Percentiles rank a stretch among this genome's conserved stretches.
Conservation (phyloP, 2,329 filamentous ascomycete species). For the Monilinia aucupariae region DNA sequence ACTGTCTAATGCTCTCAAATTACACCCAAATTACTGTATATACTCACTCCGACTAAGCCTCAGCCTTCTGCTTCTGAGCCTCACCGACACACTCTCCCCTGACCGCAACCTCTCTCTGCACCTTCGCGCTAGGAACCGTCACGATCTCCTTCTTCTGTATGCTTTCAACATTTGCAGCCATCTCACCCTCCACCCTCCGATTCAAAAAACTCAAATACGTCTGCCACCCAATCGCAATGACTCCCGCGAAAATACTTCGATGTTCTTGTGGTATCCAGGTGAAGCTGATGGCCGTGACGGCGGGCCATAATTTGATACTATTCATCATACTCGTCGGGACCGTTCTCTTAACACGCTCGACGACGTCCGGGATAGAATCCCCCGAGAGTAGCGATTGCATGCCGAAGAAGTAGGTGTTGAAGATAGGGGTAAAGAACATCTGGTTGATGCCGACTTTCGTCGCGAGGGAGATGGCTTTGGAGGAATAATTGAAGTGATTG, state of each 20-base stretch:
- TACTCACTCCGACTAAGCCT: neutral
- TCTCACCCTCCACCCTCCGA: conserved; percentile 58
- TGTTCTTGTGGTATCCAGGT: conserved; percentile 76
- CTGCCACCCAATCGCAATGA: conserved; percentile 85
- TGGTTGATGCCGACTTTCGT: conserved; percentile 81
- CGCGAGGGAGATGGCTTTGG: conserved; percentile 62
- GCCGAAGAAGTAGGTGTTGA: conserved; percentile 79
- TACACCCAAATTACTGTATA: neutral
- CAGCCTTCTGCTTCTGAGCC: neutral
- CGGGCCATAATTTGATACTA: conserved; percentile 82
- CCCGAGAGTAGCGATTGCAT: conserved; percentile 71
- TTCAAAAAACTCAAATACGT: conserved; percentile 83
- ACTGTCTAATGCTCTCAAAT: neutral
- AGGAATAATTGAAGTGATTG: conserved; percentile 76
- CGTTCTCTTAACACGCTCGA: conserved; percentile 66
- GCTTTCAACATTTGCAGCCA: conserved; percentile 7
- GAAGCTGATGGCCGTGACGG: conserved; percentile 80
- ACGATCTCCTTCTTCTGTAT: neutral
- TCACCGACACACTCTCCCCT: neutral
- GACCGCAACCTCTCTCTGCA: neutral
- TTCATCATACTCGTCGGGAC: conserved; percentile 74
- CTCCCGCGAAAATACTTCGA: conserved; percentile 71
- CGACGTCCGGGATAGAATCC: conserved; percentile 55
- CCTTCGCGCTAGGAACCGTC: neutral
- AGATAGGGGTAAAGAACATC: conserved; percentile 71